These are phyloP conservation scores for Fusarium buharicum DNA, from an alignment of 2,329 filamentous ascomycete genomes.

Conservation along the genomic window DNA sequence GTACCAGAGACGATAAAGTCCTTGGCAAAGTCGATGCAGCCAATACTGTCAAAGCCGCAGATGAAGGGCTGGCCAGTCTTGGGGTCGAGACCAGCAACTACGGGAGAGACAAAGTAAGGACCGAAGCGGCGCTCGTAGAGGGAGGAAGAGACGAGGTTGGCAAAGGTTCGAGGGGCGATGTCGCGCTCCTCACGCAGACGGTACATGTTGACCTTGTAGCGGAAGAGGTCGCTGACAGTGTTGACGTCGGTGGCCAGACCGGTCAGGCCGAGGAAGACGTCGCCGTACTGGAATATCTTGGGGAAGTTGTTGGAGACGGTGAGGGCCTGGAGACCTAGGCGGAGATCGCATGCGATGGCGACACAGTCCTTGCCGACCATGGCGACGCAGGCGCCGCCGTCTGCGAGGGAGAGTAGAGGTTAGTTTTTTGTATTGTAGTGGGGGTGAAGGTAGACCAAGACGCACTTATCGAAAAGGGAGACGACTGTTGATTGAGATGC, in stretches of 20 bases:
- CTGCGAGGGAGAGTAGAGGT: conserved; percentile 51
- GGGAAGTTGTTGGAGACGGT: conserved; percentile 99
- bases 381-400: conserved; percentile 94
- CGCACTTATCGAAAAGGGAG: conserved; percentile 95
- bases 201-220: conserved; percentile 99
- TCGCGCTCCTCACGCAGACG: conserved; percentile 96
- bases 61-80: conserved; percentile 97
- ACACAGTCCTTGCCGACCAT: conserved; percentile 99
- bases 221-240: conserved; percentile 96
- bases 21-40: conserved; percentile 99
- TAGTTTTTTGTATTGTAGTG: conserved; percentile 19
- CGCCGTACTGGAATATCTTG: conserved; percentile 98
- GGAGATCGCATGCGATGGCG: conserved; percentile 98
- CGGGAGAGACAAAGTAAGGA: conserved; percentile 94
- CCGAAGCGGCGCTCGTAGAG: conserved; percentile 97
- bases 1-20: conserved; percentile 99
- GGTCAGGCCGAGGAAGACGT: conserved; percentile 94
- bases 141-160: conserved; percentile 90
- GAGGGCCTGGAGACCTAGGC: conserved; percentile 93
- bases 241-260: conserved; percentile 95
- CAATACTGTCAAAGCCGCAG: conserved; percentile 98
- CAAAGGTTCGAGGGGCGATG: conserved; percentile 94
- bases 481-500: conserved; percentile 68
- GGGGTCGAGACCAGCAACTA: conserved; percentile 93
- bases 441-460: conserved; percentile 8